Conservation (phyloP, 2,329 filamentous ascomycete genomes). For the Simplicillium aogashimaense region DNA sequence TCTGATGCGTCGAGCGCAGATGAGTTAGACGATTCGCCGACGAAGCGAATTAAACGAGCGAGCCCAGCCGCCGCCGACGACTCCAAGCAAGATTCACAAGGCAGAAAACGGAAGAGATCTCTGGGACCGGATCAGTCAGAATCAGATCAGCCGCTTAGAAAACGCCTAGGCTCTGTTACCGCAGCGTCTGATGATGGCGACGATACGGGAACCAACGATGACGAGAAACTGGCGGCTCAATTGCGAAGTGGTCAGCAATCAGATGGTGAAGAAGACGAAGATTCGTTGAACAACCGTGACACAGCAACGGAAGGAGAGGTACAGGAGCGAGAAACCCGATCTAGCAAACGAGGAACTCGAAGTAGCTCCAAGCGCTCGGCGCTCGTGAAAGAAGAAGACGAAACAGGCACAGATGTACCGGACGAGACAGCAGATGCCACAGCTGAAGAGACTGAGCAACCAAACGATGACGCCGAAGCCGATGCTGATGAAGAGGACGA, state of each 20-base stretch:
- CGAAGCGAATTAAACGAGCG: slow-evolving; percentile 20
- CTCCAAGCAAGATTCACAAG: slow-evolving; percentile 20
- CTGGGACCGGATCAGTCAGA: slow-evolving; percentile 32
- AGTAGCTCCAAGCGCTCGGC: slow-evolving; percentile 28
- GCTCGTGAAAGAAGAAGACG: slow-evolving; percentile 12
- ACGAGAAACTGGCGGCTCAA: slow-evolving; percentile 24
- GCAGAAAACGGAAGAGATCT: slow-evolving; percentile 42
- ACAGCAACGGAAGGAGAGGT: slow-evolving; percentile 19
- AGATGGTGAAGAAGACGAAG: slow-evolving; percentile 35
- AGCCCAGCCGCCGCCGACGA: slow-evolving; percentile 15
- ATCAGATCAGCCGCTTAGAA: slow-evolving; percentile 38
- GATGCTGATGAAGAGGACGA: slow-evolving; percentile 38
- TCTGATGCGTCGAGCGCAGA: slow-evolving; percentile 28
- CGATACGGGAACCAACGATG: slow-evolving; percentile 20
- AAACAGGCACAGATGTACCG: slow-evolving; percentile 9
- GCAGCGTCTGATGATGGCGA: slow-evolving; percentile 23
- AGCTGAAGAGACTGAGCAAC: slow-evolving; percentile 21
- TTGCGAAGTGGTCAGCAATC: slow-evolving; percentile 28
- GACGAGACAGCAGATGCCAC: slow-evolving; percentile 19
- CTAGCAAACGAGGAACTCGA: slow-evolving; percentile 30
- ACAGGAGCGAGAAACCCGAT: slow-evolving; percentile 20
- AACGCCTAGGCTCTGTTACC: slow-evolving; percentile 40
- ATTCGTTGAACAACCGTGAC: slow-evolving; percentile 16
- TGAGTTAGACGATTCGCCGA: slow-evolving; percentile 23
- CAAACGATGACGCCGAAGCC: slow-evolving; percentile 20